These are phyloP conservation scores for Colletotrichum noveboracense DNA, from an alignment of 2,329 filamentous ascomycete genomes.

Conservation along the genomic window DNA sequence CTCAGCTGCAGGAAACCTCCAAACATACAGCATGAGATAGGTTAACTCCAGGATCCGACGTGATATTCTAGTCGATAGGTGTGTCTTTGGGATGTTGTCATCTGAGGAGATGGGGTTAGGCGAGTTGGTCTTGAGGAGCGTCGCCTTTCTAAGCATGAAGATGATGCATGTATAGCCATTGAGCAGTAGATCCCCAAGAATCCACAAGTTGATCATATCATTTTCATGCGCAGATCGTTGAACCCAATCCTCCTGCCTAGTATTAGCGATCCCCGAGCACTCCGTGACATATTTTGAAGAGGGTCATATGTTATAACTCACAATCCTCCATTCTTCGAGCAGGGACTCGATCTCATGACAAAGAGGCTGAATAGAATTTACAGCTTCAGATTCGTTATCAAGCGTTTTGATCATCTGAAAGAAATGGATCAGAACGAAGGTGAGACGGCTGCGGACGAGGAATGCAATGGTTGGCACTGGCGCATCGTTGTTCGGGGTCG, in stretches of 20 bases:
- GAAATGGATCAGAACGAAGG: conserved; percentile 33
- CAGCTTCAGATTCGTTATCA: not conserved
- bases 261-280: not conserved
- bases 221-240: conserved; percentile 16
- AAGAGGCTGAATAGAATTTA: conserved; percentile 18
- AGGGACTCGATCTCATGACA: conserved; percentile 31
- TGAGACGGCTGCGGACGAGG: conserved; percentile 32
- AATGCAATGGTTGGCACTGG: conserved; percentile 31
- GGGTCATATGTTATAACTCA: no score
- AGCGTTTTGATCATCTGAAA: conserved; percentile 22
- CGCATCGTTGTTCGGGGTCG: conserved; percentile 16
- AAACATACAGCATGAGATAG: not conserved
- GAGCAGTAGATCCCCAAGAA: conserved; percentile 29
- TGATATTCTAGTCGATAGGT: not conserved
- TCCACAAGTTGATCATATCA: conserved; percentile 29
- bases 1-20: not conserved
- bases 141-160: conserved; percentile 37
- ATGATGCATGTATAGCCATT: conserved; percentile 34
- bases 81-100: not conserved
- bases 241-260: conserved; percentile 29
- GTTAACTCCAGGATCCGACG: conserved; percentile 2
- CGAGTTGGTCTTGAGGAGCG: not conserved
- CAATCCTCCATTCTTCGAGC: conserved; percentile 32
- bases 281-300: no score
- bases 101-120: not conserved